Base-by-base conservation (phyloP, 1,284 basidiomycete species). In the Moesziomyces sp. region DNA sequence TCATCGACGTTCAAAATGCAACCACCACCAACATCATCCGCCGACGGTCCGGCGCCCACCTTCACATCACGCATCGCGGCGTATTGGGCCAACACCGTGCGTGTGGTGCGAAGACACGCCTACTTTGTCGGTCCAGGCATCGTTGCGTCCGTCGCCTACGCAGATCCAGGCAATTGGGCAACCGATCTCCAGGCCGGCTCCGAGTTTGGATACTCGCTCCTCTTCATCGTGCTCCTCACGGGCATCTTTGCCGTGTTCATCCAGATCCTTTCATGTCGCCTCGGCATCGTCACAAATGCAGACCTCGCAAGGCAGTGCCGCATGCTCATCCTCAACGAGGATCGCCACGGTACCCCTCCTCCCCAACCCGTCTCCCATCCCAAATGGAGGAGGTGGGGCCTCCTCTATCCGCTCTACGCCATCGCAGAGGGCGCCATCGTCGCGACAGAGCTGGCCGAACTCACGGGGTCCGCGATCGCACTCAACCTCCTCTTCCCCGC, bases 141-240 rank as follows among this genome's bases (percentile, higher is more conserved):
- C 33, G 70, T 81, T 43, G 79, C 79, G 16, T 70, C 77, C 14
- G 77, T 79, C n/a, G 77, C 77, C 2, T 79, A 79, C 45, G 76
- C 73, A 50, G 79, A 81, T 47, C 77, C 79, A 16, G 81, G 76
- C 28, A 79, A 83, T 51, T 84, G 82, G 82, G 80, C 82, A 2
- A 83, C 83, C 26, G 83, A 84, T 51, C 58, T 84, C 21, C 65
- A 79, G 50, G 83, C 83, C 3, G 84, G 85, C 19, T 78, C 80
- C 16, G 70, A 81, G 30, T 83, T 76, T 48, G 93, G 93, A 0
- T 96, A 94, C 86, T 89, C 90, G 74, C 88, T 96, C 33, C 88
- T 97, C 42, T 94, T 95, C 81, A 88, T 96, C 51, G 90, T 97
- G 13, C 87, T 97, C 3, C 81, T 96, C 18, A 88, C 94, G 0